Evolutionary conservation across 2,329 filamentous ascomycete genomes (phyloP).

Genomic region (Scedosporium boydii): DNA sequence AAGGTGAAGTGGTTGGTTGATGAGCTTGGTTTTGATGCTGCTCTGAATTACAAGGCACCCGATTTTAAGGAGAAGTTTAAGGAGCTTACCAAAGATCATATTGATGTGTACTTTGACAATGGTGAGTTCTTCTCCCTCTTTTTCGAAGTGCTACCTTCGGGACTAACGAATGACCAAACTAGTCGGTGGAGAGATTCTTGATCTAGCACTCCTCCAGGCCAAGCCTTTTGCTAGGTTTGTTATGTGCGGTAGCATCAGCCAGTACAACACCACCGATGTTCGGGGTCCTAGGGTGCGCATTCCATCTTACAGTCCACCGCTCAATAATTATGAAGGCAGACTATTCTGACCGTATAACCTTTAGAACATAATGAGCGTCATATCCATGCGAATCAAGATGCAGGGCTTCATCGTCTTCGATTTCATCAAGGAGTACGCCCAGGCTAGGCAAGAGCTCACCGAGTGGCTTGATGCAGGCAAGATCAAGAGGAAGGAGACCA

Average conservation of each 20-base stretch:
- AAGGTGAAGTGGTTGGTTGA: conserved; percentile 58
- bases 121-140: conserved; percentile 14
- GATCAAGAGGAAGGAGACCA: conserved; percentile 61
- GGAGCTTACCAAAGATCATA: conserved; percentile 46
- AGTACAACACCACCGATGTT: conserved; percentile 52
- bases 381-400: conserved; percentile 49
- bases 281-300: conserved; percentile 36
- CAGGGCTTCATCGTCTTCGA: conserved; percentile 69
- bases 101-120: conserved; percentile 68
- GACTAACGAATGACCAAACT: neutral
- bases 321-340: conserved; percentile 13
- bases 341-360: neutral
- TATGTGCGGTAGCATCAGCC: conserved; percentile 62
- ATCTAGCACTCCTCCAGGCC: conserved; percentile 55
- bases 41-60: conserved; percentile 59
- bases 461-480: conserved; percentile 64
- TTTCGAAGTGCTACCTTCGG: neutral
- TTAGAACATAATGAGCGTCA: conserved; percentile 39
- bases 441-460: conserved; percentile 50
- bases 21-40: conserved; percentile 57
- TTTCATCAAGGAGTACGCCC: conserved; percentile 45
- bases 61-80: conserved; percentile 52
- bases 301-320: neutral
- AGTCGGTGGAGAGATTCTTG: conserved; percentile 61
- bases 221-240: conserved; percentile 55